Evolutionary conservation across 2,329 filamentous ascomycete species (phyloP).

Genomic region (Arthrobotrys musiformis): DNA sequence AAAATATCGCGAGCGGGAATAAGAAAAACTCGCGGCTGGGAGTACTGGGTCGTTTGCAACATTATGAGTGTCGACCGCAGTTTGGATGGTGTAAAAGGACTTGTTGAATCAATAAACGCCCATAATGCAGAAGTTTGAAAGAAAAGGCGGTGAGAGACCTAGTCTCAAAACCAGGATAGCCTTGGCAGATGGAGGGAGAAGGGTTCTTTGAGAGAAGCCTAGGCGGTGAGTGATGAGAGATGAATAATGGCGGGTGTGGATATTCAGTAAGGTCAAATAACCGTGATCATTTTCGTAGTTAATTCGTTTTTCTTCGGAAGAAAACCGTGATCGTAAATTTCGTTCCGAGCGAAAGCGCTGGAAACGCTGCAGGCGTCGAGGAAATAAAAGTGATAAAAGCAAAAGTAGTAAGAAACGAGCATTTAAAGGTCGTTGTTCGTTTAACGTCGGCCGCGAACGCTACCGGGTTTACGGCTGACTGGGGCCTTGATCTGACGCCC

Average conservation of each 20-base stretch:
- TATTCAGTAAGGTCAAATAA: background rate
- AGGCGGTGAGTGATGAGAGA: background rate
- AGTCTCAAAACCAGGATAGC: background rate
- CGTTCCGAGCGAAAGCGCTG: background rate
- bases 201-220: background rate
- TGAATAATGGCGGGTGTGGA: background rate
- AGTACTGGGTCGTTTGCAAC: too few species aligned
- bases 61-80: background rate
- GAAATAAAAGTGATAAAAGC: background rate
- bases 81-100: background rate
- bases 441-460: constrained; percentile 42
- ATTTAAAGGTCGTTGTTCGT: background rate
- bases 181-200: background rate
- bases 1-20: constrained; percentile 5
- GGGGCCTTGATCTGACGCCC: constrained; percentile 45
- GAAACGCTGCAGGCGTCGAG: constrained; percentile 7
- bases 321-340: constrained; percentile 27
- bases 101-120: constrained; percentile 31
- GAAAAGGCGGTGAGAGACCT: background rate
- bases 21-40: background rate
- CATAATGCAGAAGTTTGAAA: constrained; percentile 21
- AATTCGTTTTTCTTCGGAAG: constrained; percentile 5
- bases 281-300: constrained; percentile 7
- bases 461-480: constrained; percentile 45
- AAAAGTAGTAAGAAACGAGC: constrained; percentile 3